phyloP scores from a whole-genome alignment of 495 filamentous ascomycete genomes.

The Podospora appendiculata region DNA sequence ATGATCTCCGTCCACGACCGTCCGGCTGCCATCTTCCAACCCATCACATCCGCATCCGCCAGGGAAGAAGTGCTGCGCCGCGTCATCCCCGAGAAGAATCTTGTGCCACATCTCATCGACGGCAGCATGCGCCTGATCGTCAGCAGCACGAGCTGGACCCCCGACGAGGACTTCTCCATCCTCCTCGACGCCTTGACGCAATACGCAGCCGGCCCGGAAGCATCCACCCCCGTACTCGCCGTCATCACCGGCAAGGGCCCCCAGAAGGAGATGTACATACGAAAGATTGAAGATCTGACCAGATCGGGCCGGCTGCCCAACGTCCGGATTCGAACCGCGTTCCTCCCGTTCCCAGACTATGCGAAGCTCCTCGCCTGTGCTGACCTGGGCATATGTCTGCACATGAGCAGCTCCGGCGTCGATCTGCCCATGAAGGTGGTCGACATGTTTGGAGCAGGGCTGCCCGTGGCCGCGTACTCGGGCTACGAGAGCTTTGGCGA shows the following conservation, averaged over 20 bases:
- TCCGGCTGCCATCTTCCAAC: conserved; percentile 73
- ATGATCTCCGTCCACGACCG: conserved; percentile 78
- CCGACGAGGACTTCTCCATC: conserved; percentile 89
- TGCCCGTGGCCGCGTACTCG: conserved; percentile 83
- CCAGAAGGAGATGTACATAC: conserved; percentile 65
- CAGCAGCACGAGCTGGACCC: conserved; percentile 92
- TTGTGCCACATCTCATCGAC: conserved; percentile 46
- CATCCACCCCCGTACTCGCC: conserved; percentile 51
- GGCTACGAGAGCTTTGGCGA: conserved; percentile 81
- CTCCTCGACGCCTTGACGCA: conserved; percentile 74
- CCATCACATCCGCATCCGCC: conserved; percentile 41
- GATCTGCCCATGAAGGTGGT: conserved; percentile 99
- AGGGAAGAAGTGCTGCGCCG: conserved; percentile 52
- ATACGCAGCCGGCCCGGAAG: conserved; percentile 43
- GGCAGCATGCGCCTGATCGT: conserved; percentile 62
- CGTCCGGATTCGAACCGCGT: conserved; percentile 70
- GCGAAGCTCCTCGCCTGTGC: conserved; percentile 78
- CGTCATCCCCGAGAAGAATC: conserved; percentile 45
- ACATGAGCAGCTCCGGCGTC: conserved; percentile 87
- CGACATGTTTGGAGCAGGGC: conserved; percentile 91
- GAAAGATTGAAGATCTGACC: conserved; percentile 52
- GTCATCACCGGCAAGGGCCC: conserved; percentile 94
- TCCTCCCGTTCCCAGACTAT: conserved; percentile 77
- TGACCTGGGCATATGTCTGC: conserved; percentile 83
- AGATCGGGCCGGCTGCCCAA: conserved; percentile 51